Conservation (phyloP, 2,329 filamentous ascomycete genomes). For the Fusarium palustre region DNA sequence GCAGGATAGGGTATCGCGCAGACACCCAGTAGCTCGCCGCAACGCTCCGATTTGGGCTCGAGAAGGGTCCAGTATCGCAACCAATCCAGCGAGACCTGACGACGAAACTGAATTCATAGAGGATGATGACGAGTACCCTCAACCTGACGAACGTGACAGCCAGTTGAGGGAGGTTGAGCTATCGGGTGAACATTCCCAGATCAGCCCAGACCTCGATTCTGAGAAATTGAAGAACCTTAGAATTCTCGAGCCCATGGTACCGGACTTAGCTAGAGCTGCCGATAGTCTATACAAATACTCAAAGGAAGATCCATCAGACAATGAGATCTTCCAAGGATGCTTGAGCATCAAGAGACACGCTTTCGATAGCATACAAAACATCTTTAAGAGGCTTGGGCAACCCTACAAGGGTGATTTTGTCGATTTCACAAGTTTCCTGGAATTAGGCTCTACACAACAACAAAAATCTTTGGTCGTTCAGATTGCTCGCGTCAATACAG, state of each 20-base stretch:
- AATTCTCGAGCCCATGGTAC: conserved; percentile 44
- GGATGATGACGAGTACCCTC: conserved; percentile 12
- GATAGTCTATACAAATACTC: conserved; percentile 47
- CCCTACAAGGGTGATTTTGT: conserved; percentile 44
- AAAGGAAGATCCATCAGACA: conserved; percentile 16
- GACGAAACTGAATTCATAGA: conserved; percentile 40
- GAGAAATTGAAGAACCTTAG: conserved; percentile 23
- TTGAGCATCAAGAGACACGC: conserved; percentile 45
- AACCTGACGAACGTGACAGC: conserved; percentile 17
- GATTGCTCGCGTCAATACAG: conserved; percentile 53
- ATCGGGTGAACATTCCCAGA: conserved; percentile 2
- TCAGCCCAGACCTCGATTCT: conserved; percentile 21
- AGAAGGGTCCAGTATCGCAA: conserved; percentile 37
- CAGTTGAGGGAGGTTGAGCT: conserved; percentile 2
- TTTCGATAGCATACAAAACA: conserved; percentile 44
- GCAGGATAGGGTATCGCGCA: conserved; percentile 16
- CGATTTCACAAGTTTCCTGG: conserved; percentile 39
- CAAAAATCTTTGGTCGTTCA: conserved; percentile 15
- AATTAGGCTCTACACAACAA: not conserved
- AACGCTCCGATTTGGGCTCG: conserved; percentile 36
- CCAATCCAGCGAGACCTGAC: conserved; percentile 32
- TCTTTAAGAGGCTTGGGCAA: conserved; percentile 41
- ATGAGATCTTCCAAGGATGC: conserved; percentile 39
- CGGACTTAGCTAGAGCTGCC: conserved; percentile 46
- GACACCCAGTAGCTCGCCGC: conserved; percentile 37